A percentile compares a stretch with the other conserved stretches of the same genome.
Conservation (phyloP, 257 asterid genomes). For the Plantago major region DNA sequence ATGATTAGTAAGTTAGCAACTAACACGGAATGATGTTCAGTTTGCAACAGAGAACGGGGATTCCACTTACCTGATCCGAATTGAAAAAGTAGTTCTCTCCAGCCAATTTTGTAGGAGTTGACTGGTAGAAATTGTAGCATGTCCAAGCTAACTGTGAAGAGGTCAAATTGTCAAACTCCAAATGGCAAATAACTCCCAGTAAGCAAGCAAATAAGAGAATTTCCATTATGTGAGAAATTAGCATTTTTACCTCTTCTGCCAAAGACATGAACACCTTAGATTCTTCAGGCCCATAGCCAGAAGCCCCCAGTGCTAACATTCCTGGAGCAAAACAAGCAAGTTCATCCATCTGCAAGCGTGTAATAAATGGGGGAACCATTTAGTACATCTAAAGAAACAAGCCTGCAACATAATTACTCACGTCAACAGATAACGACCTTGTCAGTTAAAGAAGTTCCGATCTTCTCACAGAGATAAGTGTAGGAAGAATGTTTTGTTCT, state of each 20-base stretch:
- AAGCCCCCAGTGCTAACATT: slow-evolving; percentile 92
- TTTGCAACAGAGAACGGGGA: slow-evolving; percentile 6
- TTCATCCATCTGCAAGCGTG: slow-evolving; percentile 88
- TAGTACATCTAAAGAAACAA: slow-evolving; percentile 5
- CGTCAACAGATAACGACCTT: slow-evolving; percentile 50
- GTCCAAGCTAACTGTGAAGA: slow-evolving; percentile 95
- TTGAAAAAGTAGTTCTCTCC: slow-evolving; percentile 93
- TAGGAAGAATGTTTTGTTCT: slow-evolving; percentile 88
- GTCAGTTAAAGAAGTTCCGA: slow-evolving; percentile 66
- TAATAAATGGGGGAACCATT: slow-evolving; percentile 19
- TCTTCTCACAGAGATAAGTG: slow-evolving; percentile 88
- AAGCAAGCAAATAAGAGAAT: slow-evolving; percentile 1
- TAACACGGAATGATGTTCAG: slow-evolving; percentile 2
- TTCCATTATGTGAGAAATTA: slow-evolving; percentile 14
- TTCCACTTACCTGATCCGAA: slow-evolving; percentile 60
- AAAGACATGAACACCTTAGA: slow-evolving; percentile 66
- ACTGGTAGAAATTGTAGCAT: slow-evolving; percentile 95
- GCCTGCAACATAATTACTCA: slow-evolving; percentile 7
- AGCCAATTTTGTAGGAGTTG: slow-evolving; percentile 96
- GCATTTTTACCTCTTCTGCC: slow-evolving; percentile 82
- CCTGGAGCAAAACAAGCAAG: slow-evolving; percentile 99
- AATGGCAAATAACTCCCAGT: slow-evolving; percentile 15
- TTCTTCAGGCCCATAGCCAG: slow-evolving; percentile 82
- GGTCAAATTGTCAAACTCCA: slow-evolving; percentile 21
- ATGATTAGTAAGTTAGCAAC: slow-evolving; percentile 14